Evolutionary conservation across 352 stramenopile genomes (phyloP), one percentile per base, ranked within the genome.

Genomic region (Pythium periplocum): DNA sequence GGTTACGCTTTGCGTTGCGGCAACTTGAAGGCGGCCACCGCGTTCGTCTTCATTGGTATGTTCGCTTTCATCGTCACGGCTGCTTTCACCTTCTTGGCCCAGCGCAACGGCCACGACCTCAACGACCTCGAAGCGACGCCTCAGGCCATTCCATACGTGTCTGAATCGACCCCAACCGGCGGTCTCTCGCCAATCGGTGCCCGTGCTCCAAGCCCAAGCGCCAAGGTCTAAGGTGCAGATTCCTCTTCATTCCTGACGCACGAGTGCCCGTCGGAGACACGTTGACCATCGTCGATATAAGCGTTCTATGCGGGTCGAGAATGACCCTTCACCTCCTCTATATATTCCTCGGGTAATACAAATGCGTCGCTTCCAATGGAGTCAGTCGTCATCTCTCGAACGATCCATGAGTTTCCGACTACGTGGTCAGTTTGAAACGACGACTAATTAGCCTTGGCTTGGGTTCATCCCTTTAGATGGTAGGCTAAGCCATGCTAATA

Each of bases 11-110:
- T 57, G 38, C 38, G n/a, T n/a, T 57, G 57, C 2, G 43, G 45
- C 26, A 58, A 48, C 26, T 37, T 50, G 2, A 36, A 60, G 43
- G 45, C 51, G 30, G 51, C 31, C 34, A 49, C 55, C 11, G 51
- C 40, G 11, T 64, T 59, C 32, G 26, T 38, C 2, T 36, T 64
- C 35, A 9, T 54, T 35, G 53, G 31, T 4, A 45, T 57, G 31
- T 39, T 59, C n/a, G 57, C 48, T 2, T 70, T 71, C 37, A 41
- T 70, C 40, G 59, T 51, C 53, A 64, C 51, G 12, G 45, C 55
- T 42, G 59, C 52, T 7, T 39, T 70, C 42, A 60, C 34, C 8
- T 64, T 70, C 51, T 11, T 61, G 17, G 17, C 17, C 17, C 17
- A 26, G 17, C 17, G 17, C 17, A 26, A 26, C 17, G 17, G 37